Percentiles rank a stretch among this genome's conserved stretches.
Conservation (phyloP, 176 grass and related monocot genomes). For the Oropetium thomaeum region DNA sequence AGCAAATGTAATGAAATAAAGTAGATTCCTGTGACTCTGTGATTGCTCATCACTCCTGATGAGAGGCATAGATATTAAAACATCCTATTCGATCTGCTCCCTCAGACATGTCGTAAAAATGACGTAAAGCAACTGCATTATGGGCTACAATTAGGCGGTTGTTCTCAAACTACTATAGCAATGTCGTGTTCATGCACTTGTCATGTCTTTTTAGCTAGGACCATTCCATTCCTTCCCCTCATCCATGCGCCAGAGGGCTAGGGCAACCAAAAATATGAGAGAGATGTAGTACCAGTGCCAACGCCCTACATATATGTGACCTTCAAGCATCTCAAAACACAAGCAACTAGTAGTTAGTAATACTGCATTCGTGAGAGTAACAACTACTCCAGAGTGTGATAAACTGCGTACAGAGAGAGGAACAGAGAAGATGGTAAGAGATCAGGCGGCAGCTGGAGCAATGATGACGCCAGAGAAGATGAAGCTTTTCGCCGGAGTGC, state of each 20-base stretch:
- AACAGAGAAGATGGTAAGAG: conserved; percentile 23
- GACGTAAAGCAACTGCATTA: conserved; percentile 9
- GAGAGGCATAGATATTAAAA: neutral
- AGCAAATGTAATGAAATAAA: too few relatives aligned
- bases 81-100: neutral
- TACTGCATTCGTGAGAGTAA: neutral
- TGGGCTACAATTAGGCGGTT: conserved; percentile 13
- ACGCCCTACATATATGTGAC: conserved; percentile 26
- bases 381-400: conserved; percentile 12
- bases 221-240: conserved; percentile 27
- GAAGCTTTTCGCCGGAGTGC: conserved; percentile 70
- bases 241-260: neutral
- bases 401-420: conserved; percentile 8
- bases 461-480: conserved; percentile 60
- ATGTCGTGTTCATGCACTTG: conserved; percentile 32
- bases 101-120: conserved; percentile 22
- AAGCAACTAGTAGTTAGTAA: conserved; percentile 14
- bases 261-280: conserved; percentile 17
- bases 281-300: neutral
- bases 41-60: too few relatives aligned
- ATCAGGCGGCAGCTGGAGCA: conserved; percentile 16
- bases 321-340: conserved; percentile 1
- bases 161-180: conserved; percentile 24
- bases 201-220: conserved; percentile 26
- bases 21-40: too few relatives aligned